Base-by-base conservation (phyloP, 2,329 filamentous ascomycete genomes). In the Xylaria sp. region DNA sequence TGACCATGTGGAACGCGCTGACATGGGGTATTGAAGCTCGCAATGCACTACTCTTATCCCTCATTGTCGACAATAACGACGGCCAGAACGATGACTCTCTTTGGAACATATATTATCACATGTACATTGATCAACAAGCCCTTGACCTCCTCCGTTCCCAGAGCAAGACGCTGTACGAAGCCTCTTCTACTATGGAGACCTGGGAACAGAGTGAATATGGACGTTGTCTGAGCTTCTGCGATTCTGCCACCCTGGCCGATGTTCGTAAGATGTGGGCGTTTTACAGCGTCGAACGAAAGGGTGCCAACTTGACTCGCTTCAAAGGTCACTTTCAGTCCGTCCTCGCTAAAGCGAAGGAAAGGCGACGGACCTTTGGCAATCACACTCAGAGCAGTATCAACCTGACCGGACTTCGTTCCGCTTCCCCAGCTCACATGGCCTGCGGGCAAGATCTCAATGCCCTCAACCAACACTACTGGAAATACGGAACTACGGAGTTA, bases 91-190 rank as follows among this genome's bases (percentile, higher is more conserved):
- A 70, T 7, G 49, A 64, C 1, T 70, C 75, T 0, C 56, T 84
- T 2, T 88, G 84, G 84, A 78, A 82, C 54, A 75, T 85, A 28
- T 88, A 85, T 72, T 87, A 87, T 69, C 78, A 87, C 63, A 68
- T 84, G 8, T 79, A 78, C 42, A 57, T 89, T 2, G 78, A 81
- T 47, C 59, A 73, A 0, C 43, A 73, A 2, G 73, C 79, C 1
- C 66, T 79, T 0, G 21, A 69, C 0, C 31, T 80, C 3, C 72
- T 88, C 1, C 59, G 71, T 1, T 33, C 60, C 0, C 84, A 87
- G 61, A 73, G 78, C 0, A 70, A 75, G 31, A 82, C 80, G 66
- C 75, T 89, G 0, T 49, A 77, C 2, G 63, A 63, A 0, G 53
- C 78, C 0, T 79, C 82, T 0, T 51, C 63, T 2, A 79, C 79